Evolutionary conservation across 2,329 filamentous ascomycete species (phyloP).

Genomic region (Colletotrichum cordylinicola): DNA sequence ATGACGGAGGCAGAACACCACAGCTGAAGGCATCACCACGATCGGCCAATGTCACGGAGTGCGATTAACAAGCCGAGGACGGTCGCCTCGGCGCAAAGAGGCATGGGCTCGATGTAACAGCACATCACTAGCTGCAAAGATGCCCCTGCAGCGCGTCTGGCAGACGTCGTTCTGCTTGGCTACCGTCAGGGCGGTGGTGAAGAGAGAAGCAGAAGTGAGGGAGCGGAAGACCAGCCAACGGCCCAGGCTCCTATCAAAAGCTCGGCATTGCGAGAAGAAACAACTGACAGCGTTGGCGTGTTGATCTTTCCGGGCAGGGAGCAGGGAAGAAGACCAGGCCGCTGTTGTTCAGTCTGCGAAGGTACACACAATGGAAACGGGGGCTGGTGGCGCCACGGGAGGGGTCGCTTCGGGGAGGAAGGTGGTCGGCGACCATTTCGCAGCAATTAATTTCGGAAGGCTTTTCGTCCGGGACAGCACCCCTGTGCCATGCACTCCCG

Average conservation of each 20-base stretch:
- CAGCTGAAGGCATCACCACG: not conserved
- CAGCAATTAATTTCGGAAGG: conserved; percentile 22
- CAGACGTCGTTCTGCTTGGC: not conserved
- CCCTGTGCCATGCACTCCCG: not conserved
- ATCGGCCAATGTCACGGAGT: not conserved
- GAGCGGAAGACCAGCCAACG: not conserved
- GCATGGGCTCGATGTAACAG: not conserved
- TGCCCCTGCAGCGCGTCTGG: not conserved
- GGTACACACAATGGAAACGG: not conserved
- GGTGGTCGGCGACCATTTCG: conserved; percentile 9
- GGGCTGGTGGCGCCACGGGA: not conserved
- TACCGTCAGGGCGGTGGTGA: not conserved
- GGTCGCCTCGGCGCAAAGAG: not conserved
- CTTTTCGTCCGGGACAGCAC: conserved; percentile 5
- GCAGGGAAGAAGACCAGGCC: not conserved
- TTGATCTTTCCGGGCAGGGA: not conserved
- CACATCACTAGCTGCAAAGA: not conserved
- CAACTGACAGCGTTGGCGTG: conserved; percentile 10
- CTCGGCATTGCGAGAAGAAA: not conserved
- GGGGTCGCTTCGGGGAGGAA: not conserved
- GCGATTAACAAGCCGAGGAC: not conserved
- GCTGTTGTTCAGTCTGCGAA: not conserved
- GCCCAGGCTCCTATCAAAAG: not conserved
- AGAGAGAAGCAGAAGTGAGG: not conserved
- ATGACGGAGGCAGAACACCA: not conserved